phyloP scores from a whole-genome alignment of 306 rosid genomes.

The Vigna radiata region DNA sequence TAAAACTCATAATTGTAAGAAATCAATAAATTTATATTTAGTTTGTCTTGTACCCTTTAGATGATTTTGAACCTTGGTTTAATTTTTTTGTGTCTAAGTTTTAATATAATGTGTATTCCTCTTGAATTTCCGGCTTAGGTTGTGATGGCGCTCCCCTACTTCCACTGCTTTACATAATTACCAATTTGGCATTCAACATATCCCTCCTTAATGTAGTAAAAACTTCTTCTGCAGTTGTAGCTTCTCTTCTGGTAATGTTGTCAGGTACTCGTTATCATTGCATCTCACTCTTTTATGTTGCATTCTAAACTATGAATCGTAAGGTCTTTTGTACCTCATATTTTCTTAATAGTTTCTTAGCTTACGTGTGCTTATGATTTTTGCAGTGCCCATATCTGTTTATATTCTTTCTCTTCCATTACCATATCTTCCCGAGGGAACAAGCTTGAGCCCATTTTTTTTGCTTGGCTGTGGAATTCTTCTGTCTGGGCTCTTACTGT shows the following conservation, averaged over 20 bases:
- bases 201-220: constrained; percentile 76
- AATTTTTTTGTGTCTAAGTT: not conserved
- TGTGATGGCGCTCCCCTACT: constrained; percentile 91
- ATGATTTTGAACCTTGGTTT: constrained; percentile 14
- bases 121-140: constrained; percentile 52
- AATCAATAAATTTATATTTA: not conserved
- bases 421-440: constrained; percentile 75
- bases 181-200: constrained; percentile 80
- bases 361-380: constrained; percentile 41
- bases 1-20: constrained; percentile 6
- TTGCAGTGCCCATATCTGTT: constrained; percentile 87
- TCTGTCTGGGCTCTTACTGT: constrained; percentile 71
- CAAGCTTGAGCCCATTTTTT: constrained; percentile 78
- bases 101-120: not conserved
- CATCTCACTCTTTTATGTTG: not conserved
- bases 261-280: constrained; percentile 60
- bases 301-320: not conserved
- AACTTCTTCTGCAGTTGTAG: constrained; percentile 78
- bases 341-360: not conserved
- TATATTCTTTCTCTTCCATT: constrained; percentile 78
- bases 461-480: constrained; percentile 77
- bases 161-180: constrained; percentile 74
- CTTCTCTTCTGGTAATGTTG: constrained; percentile 80
- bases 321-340: constrained; percentile 2
- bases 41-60: constrained; percentile 14